Conservation (phyloP, 345 rosid genomes). For the Euclidium syriacum region DNA sequence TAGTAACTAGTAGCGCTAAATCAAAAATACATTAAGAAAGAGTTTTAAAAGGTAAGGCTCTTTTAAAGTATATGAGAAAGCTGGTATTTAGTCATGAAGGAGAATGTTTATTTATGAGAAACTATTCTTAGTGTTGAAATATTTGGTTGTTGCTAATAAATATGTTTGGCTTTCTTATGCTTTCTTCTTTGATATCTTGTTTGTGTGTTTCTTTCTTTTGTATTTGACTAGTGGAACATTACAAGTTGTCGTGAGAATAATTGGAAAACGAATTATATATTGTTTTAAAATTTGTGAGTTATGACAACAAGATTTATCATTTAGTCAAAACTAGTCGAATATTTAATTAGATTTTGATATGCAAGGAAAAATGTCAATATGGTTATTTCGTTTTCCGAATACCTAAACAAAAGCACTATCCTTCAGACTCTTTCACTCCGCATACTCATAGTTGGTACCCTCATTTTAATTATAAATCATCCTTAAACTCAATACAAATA, state of each 20-base stretch:
- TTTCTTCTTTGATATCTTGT: neutral
- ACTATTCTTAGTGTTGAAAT: neutral
- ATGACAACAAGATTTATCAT: too few species aligned
- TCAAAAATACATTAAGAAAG: constrained; percentile 1
- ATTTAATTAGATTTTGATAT: too few species aligned
- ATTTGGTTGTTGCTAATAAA: constrained; percentile 17
- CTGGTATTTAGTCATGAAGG: neutral
- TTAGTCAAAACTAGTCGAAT: too few species aligned
- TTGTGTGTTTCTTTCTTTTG: neutral
- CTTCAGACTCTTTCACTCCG: too few species aligned
- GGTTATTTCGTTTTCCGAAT: too few species aligned
- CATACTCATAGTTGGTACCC: too few species aligned
- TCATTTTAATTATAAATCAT: too few species aligned
- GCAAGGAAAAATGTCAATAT: too few species aligned
- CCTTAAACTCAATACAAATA: too few species aligned
- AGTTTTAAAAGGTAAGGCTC: neutral
- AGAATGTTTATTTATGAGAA: neutral
- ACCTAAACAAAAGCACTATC: too few species aligned
- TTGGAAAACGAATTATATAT: too few species aligned
- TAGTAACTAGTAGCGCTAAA: constrained; percentile 4
- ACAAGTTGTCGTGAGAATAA: neutral
- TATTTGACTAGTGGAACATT: neutral
- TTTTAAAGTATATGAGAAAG: neutral
- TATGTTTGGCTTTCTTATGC: neutral
- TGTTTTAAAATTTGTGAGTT: too few species aligned